phyloP scores from a whole-genome alignment of 805 yeast genomes.

The Candida adriatica region DNA sequence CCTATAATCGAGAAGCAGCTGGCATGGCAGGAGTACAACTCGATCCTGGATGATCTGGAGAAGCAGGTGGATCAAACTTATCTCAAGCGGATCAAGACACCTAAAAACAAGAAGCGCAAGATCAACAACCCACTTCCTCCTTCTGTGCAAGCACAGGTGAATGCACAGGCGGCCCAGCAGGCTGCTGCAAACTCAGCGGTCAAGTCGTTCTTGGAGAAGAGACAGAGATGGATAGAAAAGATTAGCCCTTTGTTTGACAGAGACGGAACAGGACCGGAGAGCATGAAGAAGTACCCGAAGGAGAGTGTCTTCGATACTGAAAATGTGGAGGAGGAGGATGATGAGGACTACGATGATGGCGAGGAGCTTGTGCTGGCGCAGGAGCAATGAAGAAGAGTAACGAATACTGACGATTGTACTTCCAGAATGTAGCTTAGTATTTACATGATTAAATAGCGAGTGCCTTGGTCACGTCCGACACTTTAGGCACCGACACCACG shows the following conservation, averaged over 20 bases:
- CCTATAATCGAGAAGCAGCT: conserved; percentile 81
- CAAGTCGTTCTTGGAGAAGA: conserved; percentile 74
- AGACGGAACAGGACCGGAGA: conserved; percentile 20
- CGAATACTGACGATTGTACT: too few relatives aligned
- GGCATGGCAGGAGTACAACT: conserved; percentile 91
- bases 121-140: conserved; percentile 21
- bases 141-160: conserved; percentile 24
- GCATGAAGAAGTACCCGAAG: conserved; percentile 18
- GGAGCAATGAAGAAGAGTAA: too few relatives aligned
- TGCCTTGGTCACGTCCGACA: conserved; percentile 47
- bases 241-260: conserved; percentile 77
- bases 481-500: conserved; percentile 62
- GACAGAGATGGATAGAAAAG: conserved; percentile 80
- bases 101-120: conserved; percentile 41
- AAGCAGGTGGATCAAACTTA: conserved; percentile 96
- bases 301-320: conserved; percentile 19
- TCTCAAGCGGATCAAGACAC: conserved; percentile 69
- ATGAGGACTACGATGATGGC: conserved; percentile 26
- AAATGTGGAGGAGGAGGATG: conserved; percentile 26
- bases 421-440: too few relatives aligned
- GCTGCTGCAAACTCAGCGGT: conserved; percentile 74
- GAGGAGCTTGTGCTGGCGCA: conserved; percentile 25
- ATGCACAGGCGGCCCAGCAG: conserved; percentile 41
- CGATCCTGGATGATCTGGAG: conserved; percentile 87
- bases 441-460: too few relatives aligned